Percentiles rank a stretch among this genome's conserved stretches.
These are phyloP conservation scores for Leccinum insolens DNA, from an alignment of 1,284 basidiomycete species.

Conservation along the genomic window DNA sequence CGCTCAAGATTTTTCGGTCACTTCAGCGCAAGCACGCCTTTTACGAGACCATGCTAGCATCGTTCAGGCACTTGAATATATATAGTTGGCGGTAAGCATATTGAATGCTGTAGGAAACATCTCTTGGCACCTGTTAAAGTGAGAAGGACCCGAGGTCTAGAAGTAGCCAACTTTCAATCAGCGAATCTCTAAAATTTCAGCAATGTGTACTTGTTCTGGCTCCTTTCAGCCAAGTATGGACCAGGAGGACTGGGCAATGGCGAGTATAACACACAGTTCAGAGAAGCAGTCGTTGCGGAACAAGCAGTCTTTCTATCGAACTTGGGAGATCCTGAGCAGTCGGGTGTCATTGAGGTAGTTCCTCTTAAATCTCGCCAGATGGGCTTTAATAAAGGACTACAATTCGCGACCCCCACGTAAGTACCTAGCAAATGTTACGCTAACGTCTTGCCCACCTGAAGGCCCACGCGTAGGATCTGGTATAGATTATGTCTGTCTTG, in stretches of 20 bases:
- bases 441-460: conserved; percentile 1
- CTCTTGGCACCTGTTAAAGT: conserved; percentile 13
- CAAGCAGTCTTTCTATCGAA: conserved; percentile 11
- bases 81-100: conserved; percentile 40
- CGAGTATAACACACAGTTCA: conserved; percentile 1
- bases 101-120: background rate
- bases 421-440: background rate
- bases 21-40: conserved; percentile 10
- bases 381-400: conserved; percentile 12
- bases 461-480: conserved; percentile 3
- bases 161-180: conserved; percentile 27
- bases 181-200: conserved; percentile 36
- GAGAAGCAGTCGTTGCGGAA: conserved; percentile 6
- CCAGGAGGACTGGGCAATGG: background rate
- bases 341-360: conserved; percentile 19
- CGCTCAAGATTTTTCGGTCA: conserved; percentile 11
- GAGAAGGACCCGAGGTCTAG: conserved; percentile 36
- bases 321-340: conserved; percentile 13
- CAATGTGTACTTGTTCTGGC: conserved; percentile 37
- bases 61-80: conserved; percentile 34
- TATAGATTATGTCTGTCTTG: conserved; percentile 9
- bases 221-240: conserved; percentile 29
- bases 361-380: conserved; percentile 23
- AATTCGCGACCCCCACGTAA: conserved; percentile 1
- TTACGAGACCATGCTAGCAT: conserved; percentile 26